phyloP scores from a whole-genome alignment of 2,329 filamentous ascomycete species.

The Penicillium rolfsii region DNA sequence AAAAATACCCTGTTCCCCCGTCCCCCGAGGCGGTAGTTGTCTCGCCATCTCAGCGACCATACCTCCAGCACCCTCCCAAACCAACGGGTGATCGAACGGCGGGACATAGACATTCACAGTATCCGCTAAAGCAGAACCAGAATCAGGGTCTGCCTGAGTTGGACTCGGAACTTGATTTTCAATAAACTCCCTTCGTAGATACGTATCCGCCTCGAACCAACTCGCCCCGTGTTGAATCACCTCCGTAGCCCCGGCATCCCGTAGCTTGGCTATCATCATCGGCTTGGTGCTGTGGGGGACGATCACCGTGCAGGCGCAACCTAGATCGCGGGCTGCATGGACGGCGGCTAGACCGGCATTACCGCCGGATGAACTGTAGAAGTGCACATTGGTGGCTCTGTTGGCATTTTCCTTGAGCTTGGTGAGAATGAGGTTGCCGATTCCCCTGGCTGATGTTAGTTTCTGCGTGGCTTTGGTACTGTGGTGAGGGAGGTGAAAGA shows the following conservation, averaged over 20 bases:
- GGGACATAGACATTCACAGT: conserved; percentile 39
- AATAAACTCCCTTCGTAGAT: conserved; percentile 58
- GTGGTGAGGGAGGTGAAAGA: not conserved
- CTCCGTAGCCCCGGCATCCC: conserved; percentile 62
- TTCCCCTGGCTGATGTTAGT: conserved; percentile 30
- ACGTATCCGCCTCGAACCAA: conserved; percentile 70
- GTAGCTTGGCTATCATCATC: conserved; percentile 70
- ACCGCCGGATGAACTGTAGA: conserved; percentile 77
- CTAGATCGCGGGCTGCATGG: conserved; percentile 67
- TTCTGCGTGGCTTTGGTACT: not conserved
- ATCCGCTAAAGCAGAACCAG: not conserved
- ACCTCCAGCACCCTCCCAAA: conserved; percentile 43
- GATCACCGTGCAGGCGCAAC: conserved; percentile 69
- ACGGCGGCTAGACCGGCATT: conserved; percentile 83
- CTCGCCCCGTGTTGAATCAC: conserved; percentile 69
- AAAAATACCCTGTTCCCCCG: conserved; percentile 20
- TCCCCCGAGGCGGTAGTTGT: conserved; percentile 36
- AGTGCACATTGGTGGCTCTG: conserved; percentile 56
- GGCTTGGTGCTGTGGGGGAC: conserved; percentile 66
- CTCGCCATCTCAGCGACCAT: conserved; percentile 42
- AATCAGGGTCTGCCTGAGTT: not conserved
- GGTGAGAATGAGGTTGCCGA: conserved; percentile 43
- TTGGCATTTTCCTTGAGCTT: conserved; percentile 31
- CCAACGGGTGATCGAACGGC: conserved; percentile 44
- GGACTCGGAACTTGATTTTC: conserved; percentile 18